These are phyloP conservation scores for Rhodosporidiobolus sp. DNA, from an alignment of 768 basidiomycete genomes.

Conservation along the genomic window DNA sequence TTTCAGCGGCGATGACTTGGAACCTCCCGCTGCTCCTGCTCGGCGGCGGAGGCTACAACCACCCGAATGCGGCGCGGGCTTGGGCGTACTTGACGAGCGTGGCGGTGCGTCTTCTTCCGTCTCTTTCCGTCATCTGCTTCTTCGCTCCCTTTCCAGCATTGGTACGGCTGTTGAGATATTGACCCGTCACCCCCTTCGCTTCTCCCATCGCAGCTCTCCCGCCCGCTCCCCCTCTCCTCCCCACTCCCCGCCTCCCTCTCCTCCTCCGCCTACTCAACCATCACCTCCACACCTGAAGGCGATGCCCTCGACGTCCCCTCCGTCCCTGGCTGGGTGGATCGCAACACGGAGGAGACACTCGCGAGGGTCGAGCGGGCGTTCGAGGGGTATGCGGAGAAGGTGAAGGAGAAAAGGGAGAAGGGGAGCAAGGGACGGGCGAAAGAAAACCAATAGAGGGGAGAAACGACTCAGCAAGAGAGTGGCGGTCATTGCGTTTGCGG, in stretches of 20 bases:
- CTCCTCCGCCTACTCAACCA: background rate
- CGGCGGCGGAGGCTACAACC: slow-evolving; percentile 72
- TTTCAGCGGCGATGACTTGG: slow-evolving; percentile 42
- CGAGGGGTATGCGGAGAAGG: background rate
- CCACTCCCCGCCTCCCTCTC: slow-evolving; percentile 27
- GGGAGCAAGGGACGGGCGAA: slow-evolving; percentile 3
- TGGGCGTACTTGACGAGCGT: slow-evolving; percentile 80
- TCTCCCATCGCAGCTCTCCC: slow-evolving; percentile 1
- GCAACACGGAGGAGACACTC: slow-evolving; percentile 31
- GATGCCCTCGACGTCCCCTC: slow-evolving; percentile 26
- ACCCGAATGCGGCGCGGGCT: slow-evolving; percentile 76
- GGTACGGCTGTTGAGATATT: slow-evolving; percentile 60
- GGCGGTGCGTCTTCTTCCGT: slow-evolving; percentile 55
- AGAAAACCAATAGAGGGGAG: too few relatives aligned
- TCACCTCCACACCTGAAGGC: background rate
- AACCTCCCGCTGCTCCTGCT: slow-evolving; percentile 40
- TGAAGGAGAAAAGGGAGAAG: slow-evolving; percentile 6
- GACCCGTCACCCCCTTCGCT: slow-evolving; percentile 53
- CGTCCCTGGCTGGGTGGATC: slow-evolving; percentile 11
- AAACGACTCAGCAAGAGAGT: too few relatives aligned
- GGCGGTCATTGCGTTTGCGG: too few relatives aligned
- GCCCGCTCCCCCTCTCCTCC: slow-evolving; percentile 8
- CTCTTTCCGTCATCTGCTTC: background rate
- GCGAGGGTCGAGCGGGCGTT: slow-evolving; percentile 25
- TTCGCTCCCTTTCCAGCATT: too few relatives aligned